phyloP scores from a whole-genome alignment of 2,329 filamentous ascomycete genomes.

The Talaromyces sp. region DNA sequence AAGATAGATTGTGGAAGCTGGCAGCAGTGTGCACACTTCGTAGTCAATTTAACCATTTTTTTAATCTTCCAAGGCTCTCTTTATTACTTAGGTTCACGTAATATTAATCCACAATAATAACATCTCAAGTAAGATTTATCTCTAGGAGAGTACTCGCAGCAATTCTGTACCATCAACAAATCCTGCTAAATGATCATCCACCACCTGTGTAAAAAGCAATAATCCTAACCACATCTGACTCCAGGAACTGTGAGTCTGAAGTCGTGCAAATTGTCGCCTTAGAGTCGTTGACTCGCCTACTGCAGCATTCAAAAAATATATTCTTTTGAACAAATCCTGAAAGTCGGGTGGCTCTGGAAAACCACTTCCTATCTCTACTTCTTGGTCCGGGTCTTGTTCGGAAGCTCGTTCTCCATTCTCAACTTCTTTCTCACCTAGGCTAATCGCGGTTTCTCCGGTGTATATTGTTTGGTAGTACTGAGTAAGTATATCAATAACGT shows the following conservation, averaged over 20 bases:
- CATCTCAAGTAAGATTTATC: not conserved
- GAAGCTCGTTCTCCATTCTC: not conserved
- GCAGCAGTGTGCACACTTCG: not conserved
- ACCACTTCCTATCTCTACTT: conserved; percentile 1
- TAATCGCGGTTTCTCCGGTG: not conserved
- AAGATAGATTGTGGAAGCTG: not conserved
- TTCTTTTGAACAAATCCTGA: not conserved
- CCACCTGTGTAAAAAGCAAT: not conserved
- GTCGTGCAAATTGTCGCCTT: not conserved
- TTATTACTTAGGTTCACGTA: not conserved
- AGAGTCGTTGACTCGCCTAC: not conserved
- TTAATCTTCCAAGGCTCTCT: not conserved
- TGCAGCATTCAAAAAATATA: conserved; percentile 2
- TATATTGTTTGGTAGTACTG: not conserved
- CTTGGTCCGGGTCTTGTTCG: not conserved
- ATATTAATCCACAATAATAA: not conserved
- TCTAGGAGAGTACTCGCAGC: not conserved
- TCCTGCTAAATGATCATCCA: conserved; percentile 1
- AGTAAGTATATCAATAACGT: not conserved
- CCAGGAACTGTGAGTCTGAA: not conserved
- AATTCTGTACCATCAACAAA: not conserved
- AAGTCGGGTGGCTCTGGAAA: not conserved
- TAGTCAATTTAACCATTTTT: not conserved
- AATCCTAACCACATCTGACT: conserved; percentile 1
- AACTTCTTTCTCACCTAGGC: not conserved